A percentile compares a stretch with the other conserved stretches of the same genome.
Conservation (phyloP, 169 alveolate species). For the Eimeria necatrix region DNA sequence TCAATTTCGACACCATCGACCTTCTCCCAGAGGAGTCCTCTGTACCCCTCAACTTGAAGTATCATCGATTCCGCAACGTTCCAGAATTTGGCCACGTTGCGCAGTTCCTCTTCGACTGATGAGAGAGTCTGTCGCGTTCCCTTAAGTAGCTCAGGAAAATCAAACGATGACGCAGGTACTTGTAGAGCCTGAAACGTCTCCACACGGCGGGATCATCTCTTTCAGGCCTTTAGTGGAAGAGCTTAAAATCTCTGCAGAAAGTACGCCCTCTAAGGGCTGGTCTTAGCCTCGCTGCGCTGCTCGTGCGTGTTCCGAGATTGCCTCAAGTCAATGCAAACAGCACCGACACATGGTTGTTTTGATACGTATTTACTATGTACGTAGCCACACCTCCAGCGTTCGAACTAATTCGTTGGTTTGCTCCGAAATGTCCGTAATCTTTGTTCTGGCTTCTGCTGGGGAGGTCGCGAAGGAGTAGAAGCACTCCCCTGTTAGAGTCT, state of each 20-base stretch:
- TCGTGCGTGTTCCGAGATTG: too few relatives aligned
- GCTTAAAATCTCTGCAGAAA: too few relatives aligned
- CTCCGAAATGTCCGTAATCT: conserved; percentile 87
- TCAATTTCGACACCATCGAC: conserved; percentile 93
- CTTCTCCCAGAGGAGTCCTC: conserved; percentile 91
- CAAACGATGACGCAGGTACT: conserved; percentile 92
- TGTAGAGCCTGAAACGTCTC: conserved; percentile 83
- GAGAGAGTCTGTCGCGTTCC: conserved; percentile 89
- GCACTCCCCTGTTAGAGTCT: conserved; percentile 91
- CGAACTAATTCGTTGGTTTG: conserved; percentile 87
- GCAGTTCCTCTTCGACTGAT: conserved; percentile 91
- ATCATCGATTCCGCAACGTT: conserved; percentile 89
- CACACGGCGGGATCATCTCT: not conserved
- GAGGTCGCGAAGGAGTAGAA: conserved; percentile 94
- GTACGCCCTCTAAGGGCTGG: too few relatives aligned
- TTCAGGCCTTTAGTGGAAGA: too few relatives aligned
- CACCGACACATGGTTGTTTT: too few relatives aligned
- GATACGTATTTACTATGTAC: too few relatives aligned
- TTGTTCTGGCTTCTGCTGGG: conserved; percentile 89
- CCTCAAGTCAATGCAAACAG: too few relatives aligned
- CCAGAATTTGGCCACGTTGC: conserved; percentile 92
- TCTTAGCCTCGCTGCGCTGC: too few relatives aligned
- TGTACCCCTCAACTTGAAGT: conserved; percentile 87
- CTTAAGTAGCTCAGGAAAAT: conserved; percentile 93
- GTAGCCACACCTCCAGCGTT: conserved; percentile 82